Evolutionary conservation across 768 basidiomycete genomes (phyloP).

Genomic region (Candolleomyces efflorescens): DNA sequence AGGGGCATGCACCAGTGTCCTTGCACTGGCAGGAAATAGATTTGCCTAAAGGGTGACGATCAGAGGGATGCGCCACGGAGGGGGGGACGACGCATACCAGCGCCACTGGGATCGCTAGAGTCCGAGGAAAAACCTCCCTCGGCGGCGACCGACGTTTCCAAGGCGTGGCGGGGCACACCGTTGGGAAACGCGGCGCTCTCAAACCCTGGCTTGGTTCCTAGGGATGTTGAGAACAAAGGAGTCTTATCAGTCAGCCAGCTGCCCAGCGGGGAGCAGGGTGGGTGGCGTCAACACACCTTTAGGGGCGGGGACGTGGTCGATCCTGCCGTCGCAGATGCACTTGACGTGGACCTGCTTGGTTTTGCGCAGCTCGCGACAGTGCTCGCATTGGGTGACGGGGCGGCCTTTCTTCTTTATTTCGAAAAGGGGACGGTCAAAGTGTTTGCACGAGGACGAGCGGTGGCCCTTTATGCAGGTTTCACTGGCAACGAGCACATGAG

Average conservation of each 20-base stretch:
- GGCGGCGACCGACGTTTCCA: slow-evolving; percentile 59
- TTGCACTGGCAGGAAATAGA: slow-evolving; percentile 42
- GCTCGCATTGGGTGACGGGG: slow-evolving; percentile 86
- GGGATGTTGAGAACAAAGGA: slow-evolving; percentile 17
- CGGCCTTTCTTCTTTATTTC: slow-evolving; percentile 94
- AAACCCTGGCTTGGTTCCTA: slow-evolving; percentile 54
- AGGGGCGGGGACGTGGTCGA: slow-evolving; percentile 38
- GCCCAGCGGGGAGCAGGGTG: slow-evolving; percentile 12
- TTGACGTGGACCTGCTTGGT: slow-evolving; percentile 84
- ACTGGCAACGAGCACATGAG: slow-evolving; percentile 33
- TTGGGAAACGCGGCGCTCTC: slow-evolving; percentile 76
- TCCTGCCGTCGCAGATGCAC: slow-evolving; percentile 78
- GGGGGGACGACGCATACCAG: slow-evolving; percentile 48
- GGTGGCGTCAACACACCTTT: slow-evolving; percentile 53
- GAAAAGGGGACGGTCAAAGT: slow-evolving; percentile 82
- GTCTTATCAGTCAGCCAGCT: slow-evolving; percentile 46
- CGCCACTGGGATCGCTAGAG: slow-evolving; percentile 51
- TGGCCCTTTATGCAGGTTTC: slow-evolving; percentile 95
- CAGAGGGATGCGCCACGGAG: slow-evolving; percentile 39
- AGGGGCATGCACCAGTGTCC: slow-evolving; percentile 50
- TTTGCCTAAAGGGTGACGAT: slow-evolving; percentile 35
- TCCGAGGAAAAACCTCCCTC: slow-evolving; percentile 47
- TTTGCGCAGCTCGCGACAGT: slow-evolving; percentile 82
- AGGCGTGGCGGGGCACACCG: slow-evolving; percentile 55
- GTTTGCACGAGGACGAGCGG: slow-evolving; percentile 84